phyloP scores from a whole-genome alignment of 2,329 filamentous ascomycete species.

The Zymoseptoria pseudotritici region DNA sequence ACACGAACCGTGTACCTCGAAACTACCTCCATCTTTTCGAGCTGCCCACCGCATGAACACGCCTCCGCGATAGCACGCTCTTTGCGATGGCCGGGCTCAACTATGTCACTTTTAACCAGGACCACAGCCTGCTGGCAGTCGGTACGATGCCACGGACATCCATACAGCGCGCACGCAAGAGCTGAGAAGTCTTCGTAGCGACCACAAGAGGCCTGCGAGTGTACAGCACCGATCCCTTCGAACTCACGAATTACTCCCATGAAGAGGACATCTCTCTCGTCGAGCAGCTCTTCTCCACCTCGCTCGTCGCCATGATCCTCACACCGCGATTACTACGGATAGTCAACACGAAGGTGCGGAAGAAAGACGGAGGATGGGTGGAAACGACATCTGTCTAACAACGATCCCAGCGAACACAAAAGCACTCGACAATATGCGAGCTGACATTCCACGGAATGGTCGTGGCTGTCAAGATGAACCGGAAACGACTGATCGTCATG shows the following conservation, averaged over 20 bases:
- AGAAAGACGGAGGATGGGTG: background rate
- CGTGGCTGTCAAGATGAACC: constrained; percentile 84
- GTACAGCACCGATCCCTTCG: constrained; percentile 93
- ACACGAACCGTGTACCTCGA: background rate
- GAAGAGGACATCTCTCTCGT: constrained; percentile 86
- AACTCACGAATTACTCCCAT: constrained; percentile 87
- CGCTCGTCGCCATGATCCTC: constrained; percentile 84
- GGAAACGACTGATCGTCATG: constrained; percentile 87
- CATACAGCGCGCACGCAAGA: constrained; percentile 2
- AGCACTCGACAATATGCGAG: constrained; percentile 87
- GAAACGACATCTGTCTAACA: constrained; percentile 11
- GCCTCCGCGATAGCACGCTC: background rate
- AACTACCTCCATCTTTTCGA: background rate
- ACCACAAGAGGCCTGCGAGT: constrained; percentile 92
- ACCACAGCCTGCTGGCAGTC: constrained; percentile 93
- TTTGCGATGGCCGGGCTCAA: constrained; percentile 55
- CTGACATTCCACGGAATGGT: constrained; percentile 97
- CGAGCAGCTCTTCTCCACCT: constrained; percentile 98
- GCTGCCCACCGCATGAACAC: background rate
- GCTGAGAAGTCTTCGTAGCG: constrained; percentile 43
- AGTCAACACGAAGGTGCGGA: constrained; percentile 84
- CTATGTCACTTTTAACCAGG: constrained; percentile 98
- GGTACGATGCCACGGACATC: constrained; percentile 48
- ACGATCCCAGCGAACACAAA: constrained; percentile 34
- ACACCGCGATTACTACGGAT: constrained; percentile 90